These are phyloP conservation scores for Leucosporidium yakuticum DNA, from an alignment of 768 basidiomycete species.

Conservation along the genomic window DNA sequence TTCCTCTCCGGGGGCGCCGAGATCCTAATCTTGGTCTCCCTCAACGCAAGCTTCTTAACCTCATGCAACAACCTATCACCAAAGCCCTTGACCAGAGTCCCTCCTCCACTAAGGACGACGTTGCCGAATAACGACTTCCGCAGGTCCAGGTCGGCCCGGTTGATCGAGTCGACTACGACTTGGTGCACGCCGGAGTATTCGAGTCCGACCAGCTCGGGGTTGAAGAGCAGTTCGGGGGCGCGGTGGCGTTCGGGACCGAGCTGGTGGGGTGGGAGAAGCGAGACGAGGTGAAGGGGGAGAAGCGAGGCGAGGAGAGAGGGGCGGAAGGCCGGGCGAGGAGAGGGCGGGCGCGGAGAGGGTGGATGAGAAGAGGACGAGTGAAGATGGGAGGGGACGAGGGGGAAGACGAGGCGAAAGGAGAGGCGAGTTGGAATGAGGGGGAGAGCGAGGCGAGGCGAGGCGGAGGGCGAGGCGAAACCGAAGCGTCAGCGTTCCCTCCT, in stretches of 20 bases:
- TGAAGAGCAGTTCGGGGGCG: conserved; percentile 58
- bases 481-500: not conserved
- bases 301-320: not conserved
- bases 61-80: conserved; percentile 94
- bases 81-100: conserved; percentile 85
- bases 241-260: conserved; percentile 85
- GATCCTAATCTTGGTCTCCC: conserved; percentile 87
- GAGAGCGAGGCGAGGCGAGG: not conserved
- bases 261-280: conserved; percentile 46
- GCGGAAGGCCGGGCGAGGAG: conserved; percentile 34
- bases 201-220: conserved; percentile 67
- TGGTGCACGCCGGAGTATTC: conserved; percentile 89
- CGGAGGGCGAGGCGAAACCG: conserved; percentile 20
- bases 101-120: conserved; percentile 81
- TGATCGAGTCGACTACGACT: conserved; percentile 80
- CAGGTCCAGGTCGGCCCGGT: conserved; percentile 78
- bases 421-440: not conserved
- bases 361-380: not conserved
- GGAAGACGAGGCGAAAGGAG: not conserved
- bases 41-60: conserved; percentile 88
- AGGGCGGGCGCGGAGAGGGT: not conserved
- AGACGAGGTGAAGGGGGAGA: conserved; percentile 4
- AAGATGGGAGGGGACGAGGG: not conserved
- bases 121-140: conserved; percentile 68
- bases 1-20: conserved; percentile 89